Percentiles rank a stretch among this genome's conserved stretches.
Conservation (phyloP, 108 stramenopile genomes). For the Aureococcus anophagefferens region DNA sequence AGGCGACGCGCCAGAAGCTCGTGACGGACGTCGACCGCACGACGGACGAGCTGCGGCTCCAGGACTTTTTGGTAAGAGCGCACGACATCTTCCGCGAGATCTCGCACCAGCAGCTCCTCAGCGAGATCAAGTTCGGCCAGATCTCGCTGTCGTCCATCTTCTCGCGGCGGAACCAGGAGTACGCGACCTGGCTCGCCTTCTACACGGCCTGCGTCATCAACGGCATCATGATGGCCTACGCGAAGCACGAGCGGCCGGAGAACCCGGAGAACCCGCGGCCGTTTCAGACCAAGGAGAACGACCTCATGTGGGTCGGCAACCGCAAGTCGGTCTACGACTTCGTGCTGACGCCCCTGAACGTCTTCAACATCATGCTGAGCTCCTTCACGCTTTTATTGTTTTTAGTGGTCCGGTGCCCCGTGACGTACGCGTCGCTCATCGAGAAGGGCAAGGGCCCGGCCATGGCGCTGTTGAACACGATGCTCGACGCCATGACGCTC, state of each 20-base stretch:
- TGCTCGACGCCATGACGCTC: slow-evolving; percentile 12
- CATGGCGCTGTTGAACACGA: slow-evolving; percentile 12
- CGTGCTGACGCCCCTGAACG: slow-evolving; percentile 4
- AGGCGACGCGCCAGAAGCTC: slow-evolving; percentile 22
- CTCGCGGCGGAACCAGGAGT: slow-evolving; percentile 18
- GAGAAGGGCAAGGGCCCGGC: not conserved
- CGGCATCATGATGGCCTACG: slow-evolving; percentile 4
- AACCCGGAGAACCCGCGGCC: not conserved
- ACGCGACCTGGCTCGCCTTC: slow-evolving; percentile 28
- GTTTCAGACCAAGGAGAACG: not conserved
- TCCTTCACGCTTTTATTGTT: slow-evolving; percentile 11
- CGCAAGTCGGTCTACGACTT: too few species aligned
- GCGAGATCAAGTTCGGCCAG: too few species aligned
- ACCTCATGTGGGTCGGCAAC: not conserved
- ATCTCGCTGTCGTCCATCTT: slow-evolving; percentile 7
- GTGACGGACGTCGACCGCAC: slow-evolving; percentile 22
- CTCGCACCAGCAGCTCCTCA: slow-evolving; percentile 28
- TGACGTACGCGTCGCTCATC: slow-evolving; percentile 11
- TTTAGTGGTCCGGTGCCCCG: slow-evolving; percentile 19
- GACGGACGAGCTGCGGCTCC: slow-evolving; percentile 19
- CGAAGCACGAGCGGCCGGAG: not conserved
- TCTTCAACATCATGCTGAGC: slow-evolving; percentile 2
- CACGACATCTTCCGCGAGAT: slow-evolving; percentile 25
- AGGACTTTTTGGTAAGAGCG: slow-evolving; percentile 17
- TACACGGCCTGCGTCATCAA: slow-evolving; percentile 19